Evolutionary conservation across 2,329 filamentous ascomycete species (phyloP).

Genomic region (Talaromyces sp.): DNA sequence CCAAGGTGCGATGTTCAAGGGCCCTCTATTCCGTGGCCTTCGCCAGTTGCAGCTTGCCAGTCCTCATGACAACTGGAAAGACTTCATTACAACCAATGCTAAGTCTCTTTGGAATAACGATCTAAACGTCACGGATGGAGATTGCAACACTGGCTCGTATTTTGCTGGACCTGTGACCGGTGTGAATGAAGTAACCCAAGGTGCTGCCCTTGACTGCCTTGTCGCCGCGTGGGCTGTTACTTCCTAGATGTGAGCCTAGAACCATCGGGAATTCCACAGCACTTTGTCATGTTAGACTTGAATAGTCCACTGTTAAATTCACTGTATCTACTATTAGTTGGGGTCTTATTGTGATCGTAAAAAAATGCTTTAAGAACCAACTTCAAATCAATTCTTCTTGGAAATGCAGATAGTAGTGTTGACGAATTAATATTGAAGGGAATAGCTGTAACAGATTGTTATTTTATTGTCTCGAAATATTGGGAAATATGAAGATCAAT

Average conservation of each 20-base stretch:
- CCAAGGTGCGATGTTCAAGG: neutral
- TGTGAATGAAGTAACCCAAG: neutral
- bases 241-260: neutral
- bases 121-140: neutral
- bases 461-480: no score
- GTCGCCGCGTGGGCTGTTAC: conserved; percentile 1
- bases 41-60: neutral
- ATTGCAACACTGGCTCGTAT: neutral
- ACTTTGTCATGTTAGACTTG: neutral
- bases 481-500: no score
- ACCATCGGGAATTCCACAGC: neutral
- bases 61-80: conserved; percentile 2
- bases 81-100: neutral
- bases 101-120: neutral
- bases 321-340: neutral
- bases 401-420: no score
- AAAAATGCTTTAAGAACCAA: no score
- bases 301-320: neutral
- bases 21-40: neutral
- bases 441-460: no score
- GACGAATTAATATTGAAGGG: no score
- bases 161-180: neutral
- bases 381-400: no score
- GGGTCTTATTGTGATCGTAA: no score
- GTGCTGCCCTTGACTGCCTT: conserved; percentile 1